Conservation (phyloP, 106 monocot species). For the Acorus gramineus region DNA sequence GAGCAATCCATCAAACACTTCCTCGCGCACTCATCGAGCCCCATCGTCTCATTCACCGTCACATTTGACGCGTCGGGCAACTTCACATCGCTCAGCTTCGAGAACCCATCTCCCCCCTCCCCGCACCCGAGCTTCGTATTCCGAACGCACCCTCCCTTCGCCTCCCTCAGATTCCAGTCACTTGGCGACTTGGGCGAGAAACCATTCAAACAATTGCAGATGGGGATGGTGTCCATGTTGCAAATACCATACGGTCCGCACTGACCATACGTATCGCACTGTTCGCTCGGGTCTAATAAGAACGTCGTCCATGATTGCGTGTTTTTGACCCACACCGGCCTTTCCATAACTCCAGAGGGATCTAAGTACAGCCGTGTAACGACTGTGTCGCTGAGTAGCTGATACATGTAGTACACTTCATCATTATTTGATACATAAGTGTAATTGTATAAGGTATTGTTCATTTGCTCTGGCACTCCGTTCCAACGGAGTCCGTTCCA, state of each 20-base stretch:
- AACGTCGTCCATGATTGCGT: no score
- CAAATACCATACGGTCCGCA: no score
- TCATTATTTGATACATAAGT: slow-evolving; percentile 3
- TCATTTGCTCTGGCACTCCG: slow-evolving; percentile 9
- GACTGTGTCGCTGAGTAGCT: neutral
- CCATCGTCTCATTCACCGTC: neutral
- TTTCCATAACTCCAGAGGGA: slow-evolving; percentile 3
- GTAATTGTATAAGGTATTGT: slow-evolving; percentile 6
- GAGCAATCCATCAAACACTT: slow-evolving; percentile 9
- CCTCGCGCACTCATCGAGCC: slow-evolving; percentile 1
- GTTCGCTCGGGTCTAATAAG: no score
- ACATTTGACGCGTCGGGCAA: neutral
- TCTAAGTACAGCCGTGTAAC: slow-evolving; percentile 11
- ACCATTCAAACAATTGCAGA: no score
- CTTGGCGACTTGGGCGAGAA: no score
- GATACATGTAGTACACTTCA: slow-evolving; percentile 16
- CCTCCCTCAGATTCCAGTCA: no score
- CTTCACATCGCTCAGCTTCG: neutral
- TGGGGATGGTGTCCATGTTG: no score
- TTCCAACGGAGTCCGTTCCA: slow-evolving; percentile 18
- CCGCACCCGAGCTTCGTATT: no score
- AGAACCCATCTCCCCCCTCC: neutral
- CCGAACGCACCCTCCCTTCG: no score
- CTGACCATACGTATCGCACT: no score
- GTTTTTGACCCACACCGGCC: slow-evolving; percentile 16